Base-by-base conservation (phyloP, 140 eudicot genomes). In the Ambrosia hybrid region DNA sequence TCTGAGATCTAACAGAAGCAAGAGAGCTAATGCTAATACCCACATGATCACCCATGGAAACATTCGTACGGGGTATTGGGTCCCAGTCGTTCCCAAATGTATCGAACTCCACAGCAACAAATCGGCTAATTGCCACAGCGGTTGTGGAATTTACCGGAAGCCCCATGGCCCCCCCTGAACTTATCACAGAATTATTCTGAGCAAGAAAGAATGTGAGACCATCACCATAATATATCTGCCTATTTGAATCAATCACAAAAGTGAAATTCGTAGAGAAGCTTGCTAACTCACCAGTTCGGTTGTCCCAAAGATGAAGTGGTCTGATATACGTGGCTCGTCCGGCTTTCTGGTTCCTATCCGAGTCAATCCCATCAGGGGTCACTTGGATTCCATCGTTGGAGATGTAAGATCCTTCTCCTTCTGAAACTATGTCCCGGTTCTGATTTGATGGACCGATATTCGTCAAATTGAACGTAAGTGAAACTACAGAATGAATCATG, bases 21-120 rank as follows among this genome's bases (percentile, higher is more conserved):
- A 84, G 45, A 5, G 81, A 59, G 30, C 72, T 81, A 37, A 84
- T 61, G 51, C 69, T 71, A 9, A 83, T 81, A n/a, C 89, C 91
- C 12, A 86, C 88, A 70, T 86, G 91, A 33, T 51, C 59, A 8
- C 60, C 68, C 0, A 5, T 0, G 6, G 68, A 12, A 71, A 39
- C 5, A 57, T 57, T 46, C 0, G 4, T 55, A 11, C 48, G 51
- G 43, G 15, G 11, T 16, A 34, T 5, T 9, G 82, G 85, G 17
- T 82, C 87, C 78, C 81, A 82, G 45, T 14, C 26, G 12, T 9
- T 82, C 85, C 78, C 81, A 82, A 4, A 78, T 0, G 81, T 77
- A 83, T 86, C 91, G 17, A 83, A 86, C 75, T 85, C 91, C 10
- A 86, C 88, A 0, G 88, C 85, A 12, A 86, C 77, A 70, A 86